Conservation (phyloP, 1,284 basidiomycete genomes). For the Lignosus rhinocerotis region DNA sequence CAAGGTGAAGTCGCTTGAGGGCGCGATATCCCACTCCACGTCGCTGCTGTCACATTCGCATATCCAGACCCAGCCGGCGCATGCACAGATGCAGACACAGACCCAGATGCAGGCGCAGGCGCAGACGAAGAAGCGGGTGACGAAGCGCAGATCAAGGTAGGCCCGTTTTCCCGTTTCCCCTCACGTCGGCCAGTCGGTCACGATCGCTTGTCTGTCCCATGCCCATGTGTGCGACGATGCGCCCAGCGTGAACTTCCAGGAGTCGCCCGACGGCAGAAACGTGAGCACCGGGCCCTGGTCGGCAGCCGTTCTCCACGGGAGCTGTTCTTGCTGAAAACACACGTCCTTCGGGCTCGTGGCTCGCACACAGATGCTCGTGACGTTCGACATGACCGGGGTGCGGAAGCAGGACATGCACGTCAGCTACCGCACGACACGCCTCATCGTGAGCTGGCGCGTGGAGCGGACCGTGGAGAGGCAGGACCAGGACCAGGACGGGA, state of each 20-base stretch:
- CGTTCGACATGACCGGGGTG: conserved; percentile 65
- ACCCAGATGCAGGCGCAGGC: conserved; percentile 21
- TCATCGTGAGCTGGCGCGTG: conserved; percentile 69
- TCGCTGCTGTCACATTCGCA: not conserved
- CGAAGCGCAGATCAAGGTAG: conserved; percentile 28
- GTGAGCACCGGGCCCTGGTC: conserved; percentile 36
- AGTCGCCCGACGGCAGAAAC: conserved; percentile 63
- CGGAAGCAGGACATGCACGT: conserved; percentile 73
- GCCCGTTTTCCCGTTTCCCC: conserved; percentile 23
- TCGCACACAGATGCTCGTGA: conserved; percentile 37
- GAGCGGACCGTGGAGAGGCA: conserved; percentile 57
- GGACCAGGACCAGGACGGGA: conserved; percentile 61
- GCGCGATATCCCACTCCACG: conserved; percentile 3
- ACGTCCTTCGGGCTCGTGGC: not conserved
- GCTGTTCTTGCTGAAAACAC: not conserved
- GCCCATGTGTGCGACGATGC: not conserved
- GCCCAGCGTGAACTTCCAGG: conserved; percentile 59
- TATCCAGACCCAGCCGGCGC: not conserved
- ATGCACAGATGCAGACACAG: not conserved
- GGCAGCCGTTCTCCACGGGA: not conserved
- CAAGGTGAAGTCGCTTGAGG: conserved; percentile 66
- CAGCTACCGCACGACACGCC: conserved; percentile 59
- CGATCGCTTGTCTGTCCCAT: not conserved
- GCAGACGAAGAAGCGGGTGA: conserved; percentile 11
- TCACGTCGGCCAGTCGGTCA: conserved; percentile 1